These are phyloP conservation scores for Solanum acaule DNA, from an alignment of 257 asterid genomes.

Conservation along the genomic window DNA sequence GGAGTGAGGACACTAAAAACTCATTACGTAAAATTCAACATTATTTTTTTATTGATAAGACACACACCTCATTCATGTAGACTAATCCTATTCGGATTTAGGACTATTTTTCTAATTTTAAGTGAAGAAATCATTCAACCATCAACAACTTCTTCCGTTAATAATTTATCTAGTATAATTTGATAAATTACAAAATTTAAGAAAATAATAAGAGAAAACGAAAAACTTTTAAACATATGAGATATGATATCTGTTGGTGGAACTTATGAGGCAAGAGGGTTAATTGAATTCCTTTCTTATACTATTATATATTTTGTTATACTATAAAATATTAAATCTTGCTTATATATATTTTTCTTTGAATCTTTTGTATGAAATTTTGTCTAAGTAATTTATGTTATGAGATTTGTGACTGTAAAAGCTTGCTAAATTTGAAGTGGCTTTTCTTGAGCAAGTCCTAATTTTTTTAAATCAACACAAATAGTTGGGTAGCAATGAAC, in stretches of 20 bases:
- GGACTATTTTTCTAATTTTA: background rate
- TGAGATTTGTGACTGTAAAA: background rate
- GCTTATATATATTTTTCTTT: background rate
- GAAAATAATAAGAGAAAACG: background rate
- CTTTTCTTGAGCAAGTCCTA: background rate
- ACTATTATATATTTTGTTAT: too few species aligned
- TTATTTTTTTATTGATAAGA: background rate
- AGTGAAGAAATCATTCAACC: background rate
- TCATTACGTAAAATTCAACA: background rate
- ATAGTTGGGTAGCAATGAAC: background rate
- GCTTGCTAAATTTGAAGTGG: background rate
- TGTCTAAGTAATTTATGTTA: background rate
- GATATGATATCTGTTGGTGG: background rate
- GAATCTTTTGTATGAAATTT: background rate
- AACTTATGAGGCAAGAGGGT: background rate
- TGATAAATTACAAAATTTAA: background rate
- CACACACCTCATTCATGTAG: background rate
- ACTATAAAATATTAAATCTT: background rate
- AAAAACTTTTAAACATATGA: background rate
- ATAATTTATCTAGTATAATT: background rate
- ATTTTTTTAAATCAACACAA: background rate
- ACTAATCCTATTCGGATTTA: background rate
- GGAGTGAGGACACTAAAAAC: background rate
- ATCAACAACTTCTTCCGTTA: background rate
- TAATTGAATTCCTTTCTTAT: too few species aligned